Evolutionary conservation across 1,284 basidiomycete genomes (phyloP).

Genomic region (Ustilago lituana): DNA sequence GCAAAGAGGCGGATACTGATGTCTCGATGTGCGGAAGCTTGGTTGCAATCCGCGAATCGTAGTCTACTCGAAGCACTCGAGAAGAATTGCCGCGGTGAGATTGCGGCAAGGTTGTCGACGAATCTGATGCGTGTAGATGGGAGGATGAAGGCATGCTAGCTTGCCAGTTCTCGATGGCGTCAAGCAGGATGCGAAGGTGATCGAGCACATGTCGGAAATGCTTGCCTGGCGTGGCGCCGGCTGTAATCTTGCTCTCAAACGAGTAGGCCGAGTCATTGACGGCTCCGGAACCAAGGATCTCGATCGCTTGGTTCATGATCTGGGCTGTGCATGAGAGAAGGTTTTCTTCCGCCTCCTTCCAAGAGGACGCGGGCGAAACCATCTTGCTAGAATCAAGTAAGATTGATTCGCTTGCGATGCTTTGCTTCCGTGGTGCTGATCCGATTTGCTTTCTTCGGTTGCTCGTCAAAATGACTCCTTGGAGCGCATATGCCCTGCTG

Average conservation of each 20-base stretch:
- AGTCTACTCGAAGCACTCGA: constrained; percentile 43
- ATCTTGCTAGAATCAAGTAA: constrained; percentile 1
- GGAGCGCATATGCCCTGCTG: too few species aligned
- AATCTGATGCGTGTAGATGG: not conserved
- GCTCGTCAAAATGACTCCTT: too few species aligned
- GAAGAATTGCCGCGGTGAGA: not conserved
- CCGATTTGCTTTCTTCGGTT: too few species aligned
- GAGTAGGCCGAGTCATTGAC: constrained; percentile 40
- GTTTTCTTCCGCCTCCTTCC: constrained; percentile 46
- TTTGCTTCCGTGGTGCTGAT: too few species aligned
- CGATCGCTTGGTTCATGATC: constrained; percentile 55
- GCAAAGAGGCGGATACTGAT: constrained; percentile 30
- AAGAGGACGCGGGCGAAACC: constrained; percentile 16
- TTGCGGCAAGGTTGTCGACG: not conserved
- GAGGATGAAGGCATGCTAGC: not conserved
- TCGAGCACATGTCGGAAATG: constrained; percentile 60
- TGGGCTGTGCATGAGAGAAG: constrained; percentile 52
- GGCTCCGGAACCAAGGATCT: constrained; percentile 33
- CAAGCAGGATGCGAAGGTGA: constrained; percentile 52
- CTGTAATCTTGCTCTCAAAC: constrained; percentile 42
- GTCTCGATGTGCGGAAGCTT: constrained; percentile 44
- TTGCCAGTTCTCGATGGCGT: constrained; percentile 44
- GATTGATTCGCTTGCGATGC: not conserved
- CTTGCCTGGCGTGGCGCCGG: constrained; percentile 54
- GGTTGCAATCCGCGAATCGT: constrained; percentile 49